Evolutionary conservation across 2,329 filamentous ascomycete species (phyloP), one percentile per base, ranked within the genome.

Genomic region (Dryadomyces quercus-mongolicae): DNA sequence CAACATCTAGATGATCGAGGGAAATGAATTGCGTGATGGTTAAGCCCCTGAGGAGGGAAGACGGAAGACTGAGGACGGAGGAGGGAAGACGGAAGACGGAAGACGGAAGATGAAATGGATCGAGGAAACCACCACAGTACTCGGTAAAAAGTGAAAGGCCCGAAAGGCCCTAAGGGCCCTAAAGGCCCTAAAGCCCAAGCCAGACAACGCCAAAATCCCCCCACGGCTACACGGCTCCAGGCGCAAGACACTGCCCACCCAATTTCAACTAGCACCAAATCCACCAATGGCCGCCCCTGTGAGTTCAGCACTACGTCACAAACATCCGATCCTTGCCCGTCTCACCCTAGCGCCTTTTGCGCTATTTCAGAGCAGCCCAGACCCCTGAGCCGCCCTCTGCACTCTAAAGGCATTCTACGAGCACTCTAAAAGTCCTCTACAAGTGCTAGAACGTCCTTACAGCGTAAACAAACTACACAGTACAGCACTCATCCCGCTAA

Each of bases 241-340:
- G 25, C 25, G 25, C 25, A 31, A 31, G 25, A 40, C 18, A 18
- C 42, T 9, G 18, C 49, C 22, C 40, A 21, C 42, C 25, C 40
- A 52, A 52, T 52, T 46, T 52, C 44, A 47, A 25, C 34, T n/a
- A 18, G 20, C 31, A 12, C 10, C 10, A 25, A 25, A 21, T 5
- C 25, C 25, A 42, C 44, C 44, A 53, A 48, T 53, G 44, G 31
- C 44, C 15, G 44, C 25, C 13, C n/a, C n/a, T 13, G 51, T n/a
- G 18, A 12, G 13, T 16, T 16, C 43, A 21, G 44, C n/a, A 45
- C 49, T 55, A 55, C 54, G 54, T 55, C 54, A 55, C 44, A 52
- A 55, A 55, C 54, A 55, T 55, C 54, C 54, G 54, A 55, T 52
- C 22, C 50, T 47, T 31, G 5, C 25, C 40, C 13, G 21, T 34